Base-by-base conservation (phyloP, 441 rosid species). In the Codiaeum variegatum region DNA sequence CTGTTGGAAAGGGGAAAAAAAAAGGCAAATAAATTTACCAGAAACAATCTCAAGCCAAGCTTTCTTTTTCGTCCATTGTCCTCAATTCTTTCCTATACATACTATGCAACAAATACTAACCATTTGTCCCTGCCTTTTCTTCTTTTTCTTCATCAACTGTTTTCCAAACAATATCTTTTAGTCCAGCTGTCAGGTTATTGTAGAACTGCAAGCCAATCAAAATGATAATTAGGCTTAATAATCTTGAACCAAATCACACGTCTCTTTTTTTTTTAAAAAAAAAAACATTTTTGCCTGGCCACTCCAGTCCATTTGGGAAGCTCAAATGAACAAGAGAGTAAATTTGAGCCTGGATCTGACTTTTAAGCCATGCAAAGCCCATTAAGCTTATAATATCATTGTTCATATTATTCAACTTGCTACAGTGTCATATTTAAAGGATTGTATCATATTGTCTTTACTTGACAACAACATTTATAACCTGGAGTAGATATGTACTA, bases 111-210 rank as follows among this genome's bases (percentile, higher is more conserved):
- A 21, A 7, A 44, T 42, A 75, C 81, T 54, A 23, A 78, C 81
- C 78, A 12, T 31, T 76, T 70, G 26, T 18, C 19, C 1, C 67
- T 3, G 56, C 42, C n/a, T 64, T 54, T 56, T 74, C 87, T 77
- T 87, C 97, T 73, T 84, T 81, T 70, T 73, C 86, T 71, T 90
- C 97, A 21, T 91, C 92, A 46, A 76, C 76, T 61, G 96, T 74
- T 75, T 83, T 91, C 99, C 99, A 96, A 29, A 96, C 99, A 60
- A 96, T 83, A 70, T 96, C 99, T 82, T 93, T 93, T 72, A 96
- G 85, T 52, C 98, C 99, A 40, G 91, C 86, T 18, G 97, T 84
- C 58, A 96, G 91, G 76, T 72, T 86, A 81, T 88, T 89, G 88
- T 91, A 96, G 77, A 96, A 96, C 99, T 96, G 88, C 66, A 71